Base-by-base conservation (phyloP, 2,329 filamentous ascomycete genomes). In the Thelonectria olida region DNA sequence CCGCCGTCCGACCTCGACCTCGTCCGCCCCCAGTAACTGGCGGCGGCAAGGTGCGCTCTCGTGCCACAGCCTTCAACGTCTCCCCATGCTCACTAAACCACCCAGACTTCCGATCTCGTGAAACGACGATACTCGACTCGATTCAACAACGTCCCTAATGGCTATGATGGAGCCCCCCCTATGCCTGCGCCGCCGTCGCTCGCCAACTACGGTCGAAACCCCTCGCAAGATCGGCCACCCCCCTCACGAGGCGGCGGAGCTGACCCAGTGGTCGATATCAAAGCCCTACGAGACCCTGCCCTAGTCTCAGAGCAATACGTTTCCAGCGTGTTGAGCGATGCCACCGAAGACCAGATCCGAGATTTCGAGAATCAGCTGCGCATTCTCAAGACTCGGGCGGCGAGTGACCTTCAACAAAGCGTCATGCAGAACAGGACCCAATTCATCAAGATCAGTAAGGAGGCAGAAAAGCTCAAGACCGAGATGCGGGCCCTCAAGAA, bases 381-480 rank as follows among this genome's bases (percentile, higher is more conserved):
- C 66, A 90, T 90, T 70, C 83, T 96, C 58, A 95, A 95, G 77
- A 85, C 86, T 67, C 88, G 92, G 57, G 93, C 93, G 8, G 90
- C 91, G 5, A 85, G 88, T 49, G 94, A 98, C 70, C 83, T 99
- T 20, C 95, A 98, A 77, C 92, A 96, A 74, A 98, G 94, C 78
- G 91, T 99, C 51, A 95, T 97, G 78, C 94, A 97, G 77, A 99
- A 99, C 78, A 89, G 96, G 49, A 97, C 93, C 0, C 96, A 98
- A 73, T 99, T 99, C 74, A 98, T 99, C 83, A 97, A 97, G 78
- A 98, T 99, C 77, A 97, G 94, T 75, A 97, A 98, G 79, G 96
- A 99, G 80, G 96, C 96, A 2, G 96, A 99, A 79, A 97, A 97
- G 80, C 87, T 99, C 59, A 98, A 98, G 79, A 88, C 88, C 56